Conservation (phyloP, 495 filamentous ascomycete species). For the Hapsidospora chrysogenum region DNA sequence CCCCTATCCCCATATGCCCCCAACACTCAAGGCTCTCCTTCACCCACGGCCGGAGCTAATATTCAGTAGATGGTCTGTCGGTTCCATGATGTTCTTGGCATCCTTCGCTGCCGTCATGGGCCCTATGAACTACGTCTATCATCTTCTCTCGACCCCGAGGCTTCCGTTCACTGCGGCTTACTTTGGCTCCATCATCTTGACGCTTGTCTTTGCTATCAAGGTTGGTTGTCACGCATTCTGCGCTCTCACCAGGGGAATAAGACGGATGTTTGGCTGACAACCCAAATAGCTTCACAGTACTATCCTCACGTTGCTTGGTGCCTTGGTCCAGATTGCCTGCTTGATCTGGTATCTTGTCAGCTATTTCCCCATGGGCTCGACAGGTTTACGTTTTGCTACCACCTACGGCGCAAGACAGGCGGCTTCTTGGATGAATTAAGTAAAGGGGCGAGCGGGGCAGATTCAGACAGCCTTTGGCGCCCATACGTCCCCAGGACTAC, state of each 20-base stretch:
- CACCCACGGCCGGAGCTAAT: conserved; percentile 4
- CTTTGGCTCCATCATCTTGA: conserved; percentile 84
- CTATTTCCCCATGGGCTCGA: conserved; percentile 96
- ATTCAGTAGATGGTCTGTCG: conserved; percentile 71
- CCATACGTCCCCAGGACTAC: no score
- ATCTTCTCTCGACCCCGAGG: conserved; percentile 70
- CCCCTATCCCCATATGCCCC: no score
- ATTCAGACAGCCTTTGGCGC: no score
- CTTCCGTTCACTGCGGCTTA: conserved; percentile 93
- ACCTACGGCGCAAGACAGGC: conserved; percentile 72
- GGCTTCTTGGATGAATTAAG: conserved; percentile 71
- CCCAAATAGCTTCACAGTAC: conserved; percentile 65
- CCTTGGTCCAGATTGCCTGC: conserved; percentile 64
- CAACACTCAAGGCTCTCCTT: no score
- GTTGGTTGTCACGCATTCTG: conserved; percentile 65
- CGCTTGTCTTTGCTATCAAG: conserved; percentile 78
- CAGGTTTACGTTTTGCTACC: conserved; percentile 70
- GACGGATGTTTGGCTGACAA: neutral
- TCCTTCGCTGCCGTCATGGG: conserved; percentile 95
- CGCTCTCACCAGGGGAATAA: no score
- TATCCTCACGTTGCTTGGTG: conserved; percentile 67
- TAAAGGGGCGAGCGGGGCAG: neutral
- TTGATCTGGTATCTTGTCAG: conserved; percentile 90
- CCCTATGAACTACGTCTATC: conserved; percentile 60
- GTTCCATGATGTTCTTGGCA: conserved; percentile 73